A percentile compares a stretch with the other conserved stretches of the same genome.
Conservation (phyloP, 1,284 basidiomycete species). For the Ustilago trichophora region DNA sequence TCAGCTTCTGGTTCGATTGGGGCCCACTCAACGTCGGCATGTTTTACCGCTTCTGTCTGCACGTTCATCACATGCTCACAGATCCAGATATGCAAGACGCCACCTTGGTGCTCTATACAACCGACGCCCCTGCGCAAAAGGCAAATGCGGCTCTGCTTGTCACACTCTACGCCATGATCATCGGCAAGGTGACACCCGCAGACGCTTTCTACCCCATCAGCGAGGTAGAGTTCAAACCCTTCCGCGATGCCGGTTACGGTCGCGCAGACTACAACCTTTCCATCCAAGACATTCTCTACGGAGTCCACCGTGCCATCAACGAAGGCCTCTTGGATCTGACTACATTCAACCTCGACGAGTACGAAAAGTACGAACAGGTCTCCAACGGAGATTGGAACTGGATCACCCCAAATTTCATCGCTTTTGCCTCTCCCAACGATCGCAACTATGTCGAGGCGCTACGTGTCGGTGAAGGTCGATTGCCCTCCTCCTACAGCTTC, state of each 20-base stretch:
- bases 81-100: constrained; percentile 69
- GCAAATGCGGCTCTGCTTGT: constrained; percentile 92
- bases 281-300: constrained; percentile 89
- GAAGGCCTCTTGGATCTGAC: constrained; percentile 88
- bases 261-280: constrained; percentile 90
- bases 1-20: constrained; percentile 76
- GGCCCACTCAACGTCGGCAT: constrained; percentile 73
- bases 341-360: constrained; percentile 82
- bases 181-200: constrained; percentile 88
- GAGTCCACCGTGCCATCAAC: constrained; percentile 91
- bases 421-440: constrained; percentile 85
- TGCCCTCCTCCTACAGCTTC: constrained; percentile 7
- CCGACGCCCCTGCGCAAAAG: constrained; percentile 82
- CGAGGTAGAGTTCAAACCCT: constrained; percentile 80
- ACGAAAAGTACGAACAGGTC: constrained; percentile 79
- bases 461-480: constrained; percentile 63
- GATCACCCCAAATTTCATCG: constrained; percentile 75
- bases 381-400: constrained; percentile 90
- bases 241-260: constrained; percentile 93
- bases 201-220: constrained; percentile 84
- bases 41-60: constrained; percentile 81
- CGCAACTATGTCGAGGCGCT: constrained; percentile 58
- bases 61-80: constrained; percentile 70
- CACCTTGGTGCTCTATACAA: constrained; percentile 87
- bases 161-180: constrained; percentile 88